A percentile compares a stretch with the other conserved stretches of the same genome.
Conservation (phyloP, 2,329 filamentous ascomycete species). For the Fulvia fulva region DNA sequence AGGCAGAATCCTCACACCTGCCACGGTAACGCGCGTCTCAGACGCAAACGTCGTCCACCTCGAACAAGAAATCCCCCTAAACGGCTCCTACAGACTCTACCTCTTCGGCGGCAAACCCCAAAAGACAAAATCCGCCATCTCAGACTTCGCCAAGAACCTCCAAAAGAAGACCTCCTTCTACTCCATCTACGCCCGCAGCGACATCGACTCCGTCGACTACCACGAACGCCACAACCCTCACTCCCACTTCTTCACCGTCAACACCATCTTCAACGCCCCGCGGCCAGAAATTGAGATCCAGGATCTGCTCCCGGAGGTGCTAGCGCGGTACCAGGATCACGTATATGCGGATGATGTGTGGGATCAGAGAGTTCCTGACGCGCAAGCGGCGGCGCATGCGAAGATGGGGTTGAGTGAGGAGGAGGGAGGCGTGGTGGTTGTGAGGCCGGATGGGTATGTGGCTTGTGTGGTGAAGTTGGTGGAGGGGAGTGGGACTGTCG, state of each 20-base stretch:
- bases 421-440: slow-evolving; percentile 73
- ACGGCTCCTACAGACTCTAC: slow-evolving; percentile 83
- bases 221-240: slow-evolving; percentile 85
- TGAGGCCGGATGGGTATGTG: slow-evolving; percentile 83
- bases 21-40: slow-evolving; percentile 78
- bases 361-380: slow-evolving; percentile 65
- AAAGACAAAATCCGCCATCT: slow-evolving; percentile 59
- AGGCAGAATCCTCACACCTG: slow-evolving; percentile 71
- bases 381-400: slow-evolving; percentile 71
- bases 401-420: slow-evolving; percentile 79
- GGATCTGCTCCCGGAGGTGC: slow-evolving; percentile 63
- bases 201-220: slow-evolving; percentile 61
- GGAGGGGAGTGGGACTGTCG: slow-evolving; percentile 73
- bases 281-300: slow-evolving; percentile 69
- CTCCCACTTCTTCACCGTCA: slow-evolving; percentile 74
- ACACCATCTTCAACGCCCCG: slow-evolving; percentile 66
- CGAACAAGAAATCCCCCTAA: slow-evolving; percentile 84
- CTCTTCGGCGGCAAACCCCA: slow-evolving; percentile 71
- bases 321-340: slow-evolving; percentile 74
- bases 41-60: slow-evolving; percentile 88
- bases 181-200: slow-evolving; percentile 58
- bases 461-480: slow-evolving; percentile 69
- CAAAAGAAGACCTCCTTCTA: slow-evolving; percentile 69
- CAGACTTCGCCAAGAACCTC: slow-evolving; percentile 65
- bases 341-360: slow-evolving; percentile 82